Base-by-base conservation (phyloP, 805 yeast genomes). In the Barnettozyma sucrosica region DNA sequence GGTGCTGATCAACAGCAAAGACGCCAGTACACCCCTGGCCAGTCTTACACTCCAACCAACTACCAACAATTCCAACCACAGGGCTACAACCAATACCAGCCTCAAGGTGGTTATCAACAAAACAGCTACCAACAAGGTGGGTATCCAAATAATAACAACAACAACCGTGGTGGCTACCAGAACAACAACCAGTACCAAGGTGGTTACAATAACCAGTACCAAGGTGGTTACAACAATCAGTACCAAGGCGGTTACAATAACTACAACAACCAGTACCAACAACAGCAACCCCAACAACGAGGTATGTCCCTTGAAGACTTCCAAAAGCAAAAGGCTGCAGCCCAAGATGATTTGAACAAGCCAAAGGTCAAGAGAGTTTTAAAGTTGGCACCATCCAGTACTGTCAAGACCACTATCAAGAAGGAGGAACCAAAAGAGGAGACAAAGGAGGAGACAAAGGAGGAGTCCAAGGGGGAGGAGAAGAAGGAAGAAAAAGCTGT, bases 261-360 rank as follows among this genome's bases (percentile, higher is more conserved):
- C 66, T 45, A 46, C 43, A 34, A 46, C 42, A 45, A 43, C 5
- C 50, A 48, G 26, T 53, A 54, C 43, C 59, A 56, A 45, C 59
- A 54, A 48, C 56, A 49, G 25, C 65, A 57, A 49, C 55, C 62
- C 33, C 65, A 64, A 50, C 65, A 59, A 50, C 72, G 71, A 58
- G 83, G 81, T 51, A 81, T 87, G 88, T 77, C 90, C 36, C 74
- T 88, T 58, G 95, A 89, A 46, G 95, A 87, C 55, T 88, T 80
- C 69, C 83, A 85, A 63, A 83, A 83, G 63, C 86, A 82, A 54
- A 46, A 48, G 37, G 53, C 66, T 14, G 50, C 69, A 58, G 58
- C 64, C 10, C 46, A 67, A 59, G 58, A 64, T 32, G 58, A 69
- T 41, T 65, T 70, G 56, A 72, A 55, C 49, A 51, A 60, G 58